Percentiles rank a stretch among this genome's conserved stretches.
phyloP scores from a whole-genome alignment of 495 filamentous ascomycete species.

The Darksidea phi region DNA sequence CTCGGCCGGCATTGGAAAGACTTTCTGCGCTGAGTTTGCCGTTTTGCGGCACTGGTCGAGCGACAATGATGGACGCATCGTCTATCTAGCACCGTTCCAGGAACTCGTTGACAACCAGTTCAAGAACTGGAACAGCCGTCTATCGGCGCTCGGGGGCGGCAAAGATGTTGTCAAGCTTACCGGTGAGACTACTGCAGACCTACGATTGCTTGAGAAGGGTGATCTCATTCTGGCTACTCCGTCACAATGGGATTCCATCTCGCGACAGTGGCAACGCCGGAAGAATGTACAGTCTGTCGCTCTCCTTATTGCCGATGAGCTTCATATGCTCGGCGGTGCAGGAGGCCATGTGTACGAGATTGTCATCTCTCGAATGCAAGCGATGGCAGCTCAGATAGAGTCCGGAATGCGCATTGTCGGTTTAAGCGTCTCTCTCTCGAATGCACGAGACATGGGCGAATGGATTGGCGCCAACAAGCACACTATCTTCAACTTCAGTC shows the following conservation, averaged over 20 bases:
- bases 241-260: slow-evolving; percentile 91
- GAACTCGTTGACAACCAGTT: slow-evolving; percentile 80
- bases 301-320: slow-evolving; percentile 92
- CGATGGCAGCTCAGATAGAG: slow-evolving; percentile 85
- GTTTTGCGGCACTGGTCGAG: slow-evolving; percentile 84
- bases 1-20: slow-evolving; percentile 92
- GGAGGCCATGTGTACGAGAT: slow-evolving; percentile 91
- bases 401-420: slow-evolving; percentile 83
- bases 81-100: slow-evolving; percentile 96
- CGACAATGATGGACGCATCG: slow-evolving; percentile 68
- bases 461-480: slow-evolving; percentile 99
- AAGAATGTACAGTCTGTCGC: slow-evolving; percentile 92
- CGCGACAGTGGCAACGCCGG: slow-evolving; percentile 89
- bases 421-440: slow-evolving; percentile 87
- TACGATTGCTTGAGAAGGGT: slow-evolving; percentile 82
- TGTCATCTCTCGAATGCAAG: slow-evolving; percentile 95
- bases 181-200: slow-evolving; percentile 86
- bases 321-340: slow-evolving; percentile 92
- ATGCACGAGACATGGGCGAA: slow-evolving; percentile 90
- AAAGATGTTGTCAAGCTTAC: slow-evolving; percentile 93
- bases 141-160: slow-evolving; percentile 70
- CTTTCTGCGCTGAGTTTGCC: slow-evolving; percentile 92
- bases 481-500: slow-evolving; percentile 97
- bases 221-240: slow-evolving; percentile 94
- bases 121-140: slow-evolving; percentile 78